phyloP scores from a whole-genome alignment of 2,329 filamentous ascomycete genomes.

The Dendryphion nanum region DNA sequence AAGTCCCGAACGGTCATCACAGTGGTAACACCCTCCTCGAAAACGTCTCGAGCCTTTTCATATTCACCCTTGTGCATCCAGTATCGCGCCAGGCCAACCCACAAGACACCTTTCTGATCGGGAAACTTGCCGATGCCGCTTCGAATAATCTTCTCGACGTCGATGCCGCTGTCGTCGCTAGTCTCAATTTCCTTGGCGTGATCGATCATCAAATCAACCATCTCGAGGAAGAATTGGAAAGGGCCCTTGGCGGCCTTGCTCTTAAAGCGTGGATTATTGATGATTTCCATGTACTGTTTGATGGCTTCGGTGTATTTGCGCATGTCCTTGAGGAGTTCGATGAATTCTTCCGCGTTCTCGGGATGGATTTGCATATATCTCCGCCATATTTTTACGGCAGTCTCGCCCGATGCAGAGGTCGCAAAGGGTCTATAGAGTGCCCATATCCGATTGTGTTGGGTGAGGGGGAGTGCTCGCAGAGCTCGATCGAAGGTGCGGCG shows the following conservation, averaged over 20 bases:
- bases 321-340: conserved; percentile 80
- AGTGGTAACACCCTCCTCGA: conserved; percentile 94
- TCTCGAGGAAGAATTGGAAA: conserved; percentile 96
- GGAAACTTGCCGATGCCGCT: conserved; percentile 89
- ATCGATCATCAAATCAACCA: conserved; percentile 90
- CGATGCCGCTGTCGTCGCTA: conserved; percentile 75
- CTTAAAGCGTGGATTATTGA: conserved; percentile 86
- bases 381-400: conserved; percentile 89
- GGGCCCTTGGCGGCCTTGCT: conserved; percentile 94
- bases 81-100: conserved; percentile 92
- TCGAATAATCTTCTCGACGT: conserved; percentile 87
- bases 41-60: conserved; percentile 87
- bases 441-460: conserved; percentile 96
- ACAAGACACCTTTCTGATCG: conserved; percentile 91
- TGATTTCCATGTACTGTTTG: conserved; percentile 83
- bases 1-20: conserved; percentile 99
- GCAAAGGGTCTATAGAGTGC: conserved; percentile 87
- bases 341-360: conserved; percentile 92
- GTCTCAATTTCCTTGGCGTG: conserved; percentile 85
- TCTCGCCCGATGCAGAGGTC: conserved; percentile 83
- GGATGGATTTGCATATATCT: conserved; percentile 97
- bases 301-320: conserved; percentile 88
- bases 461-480: conserved; percentile 84
- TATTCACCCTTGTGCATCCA: conserved; percentile 94
- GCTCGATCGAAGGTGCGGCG: conserved; percentile 89